phyloP scores from a whole-genome alignment of 1,139 yeast genomes.

The Saccharomyces hybrid region DNA sequence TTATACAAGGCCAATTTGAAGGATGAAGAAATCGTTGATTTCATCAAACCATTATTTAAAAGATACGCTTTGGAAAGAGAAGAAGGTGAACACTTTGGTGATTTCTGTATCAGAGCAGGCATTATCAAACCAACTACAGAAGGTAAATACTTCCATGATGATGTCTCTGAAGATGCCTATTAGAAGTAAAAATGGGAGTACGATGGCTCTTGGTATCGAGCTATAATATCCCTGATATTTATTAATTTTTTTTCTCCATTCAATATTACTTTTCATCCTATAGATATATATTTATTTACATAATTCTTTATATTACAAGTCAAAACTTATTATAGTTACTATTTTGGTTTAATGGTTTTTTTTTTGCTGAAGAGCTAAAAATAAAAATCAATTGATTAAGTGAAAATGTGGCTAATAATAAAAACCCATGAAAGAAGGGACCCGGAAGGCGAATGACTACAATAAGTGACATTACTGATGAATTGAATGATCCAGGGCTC shows the following conservation, averaged over 20 bases:
- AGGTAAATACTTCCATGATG: slow-evolving; percentile 93
- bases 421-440: background rate
- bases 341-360: background rate
- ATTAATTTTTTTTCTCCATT: background rate
- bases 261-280: background rate
- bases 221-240: background rate
- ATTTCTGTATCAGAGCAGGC: slow-evolving; percentile 78
- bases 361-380: background rate
- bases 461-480: background rate
- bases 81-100: slow-evolving; percentile 94
- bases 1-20: slow-evolving; percentile 80
- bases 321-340: background rate
- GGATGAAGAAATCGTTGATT: slow-evolving; percentile 78
- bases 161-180: slow-evolving; percentile 68
- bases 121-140: slow-evolving; percentile 81
- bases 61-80: slow-evolving; percentile 88
- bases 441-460: background rate
- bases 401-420: background rate
- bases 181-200: background rate
- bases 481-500: background rate
- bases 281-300: background rate
- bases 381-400: background rate
- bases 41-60: slow-evolving; percentile 78
- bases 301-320: background rate
- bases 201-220: background rate